Base-by-base conservation (phyloP, 805 yeast species). In the Suhomyces tanzawaensis region DNA sequence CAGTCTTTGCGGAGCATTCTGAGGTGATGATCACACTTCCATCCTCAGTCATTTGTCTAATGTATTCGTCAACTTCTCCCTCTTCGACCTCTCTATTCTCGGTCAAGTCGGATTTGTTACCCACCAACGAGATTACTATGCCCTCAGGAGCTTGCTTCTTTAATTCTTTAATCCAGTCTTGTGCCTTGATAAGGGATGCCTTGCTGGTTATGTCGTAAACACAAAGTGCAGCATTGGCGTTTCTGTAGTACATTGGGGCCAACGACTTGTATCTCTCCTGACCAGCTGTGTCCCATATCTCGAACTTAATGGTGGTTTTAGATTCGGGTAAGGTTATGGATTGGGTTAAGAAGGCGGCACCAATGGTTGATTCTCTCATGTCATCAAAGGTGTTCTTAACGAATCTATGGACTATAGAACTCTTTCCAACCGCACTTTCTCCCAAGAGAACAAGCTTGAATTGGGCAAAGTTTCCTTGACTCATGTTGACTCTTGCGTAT, bases 241-340 rank as follows among this genome's bases (percentile, higher is more conserved):
- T 82, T 48, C 95, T 60, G 58, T 85, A 85, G 61, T 85, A 85
- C 89, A 85, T 85, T 21, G 91, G 89, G 3, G 91, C 86, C 47
- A 85, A 64, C 0, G 87, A 79, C 45, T 83, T 74, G 52, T 84
- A 85, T 39, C 95, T 64, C 52, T 85, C 93, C 57, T 85, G 93
- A 5, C 95, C 93, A 0, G 91, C 90, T 2, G 91, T 84, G 55
- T 85, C 95, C 95, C 93, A 85, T 36, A 85, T 82, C 54, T 85
- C 93, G 48, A 82, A 76, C 56, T 83, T 82, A 29, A 84, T 74
- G 1, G 79, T 77, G 34, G 68, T 62, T 12, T 77, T 73, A 22
- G 55, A 49, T 24, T 67, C 76, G 37, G 75, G 76, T n/a, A 78
- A 53, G 14, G 75, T 72, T 32, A 83, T 75, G 3, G 80, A 69